Evolutionary conservation across 306 rosid species (phyloP).

Genomic region (Astragalus glycyphyllos): DNA sequence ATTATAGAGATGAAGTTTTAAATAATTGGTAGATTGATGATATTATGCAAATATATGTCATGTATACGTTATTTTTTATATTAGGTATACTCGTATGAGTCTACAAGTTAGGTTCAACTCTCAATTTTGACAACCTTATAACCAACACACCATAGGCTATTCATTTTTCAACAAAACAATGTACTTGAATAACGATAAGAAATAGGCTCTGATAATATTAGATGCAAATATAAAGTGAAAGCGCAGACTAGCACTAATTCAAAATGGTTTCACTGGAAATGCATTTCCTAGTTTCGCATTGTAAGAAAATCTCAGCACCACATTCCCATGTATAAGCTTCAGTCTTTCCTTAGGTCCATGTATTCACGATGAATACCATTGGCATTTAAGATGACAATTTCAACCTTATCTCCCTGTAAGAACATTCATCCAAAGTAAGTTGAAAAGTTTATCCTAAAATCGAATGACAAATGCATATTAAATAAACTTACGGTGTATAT

Average conservation of each 20-base stretch:
- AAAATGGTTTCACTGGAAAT: slow-evolving; percentile 35
- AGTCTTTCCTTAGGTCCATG: slow-evolving; percentile 85
- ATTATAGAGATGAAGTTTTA: too few species aligned
- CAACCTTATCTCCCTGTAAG: slow-evolving; percentile 83
- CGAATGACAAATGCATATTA: neutral
- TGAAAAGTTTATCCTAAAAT: neutral
- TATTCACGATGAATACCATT: slow-evolving; percentile 65
- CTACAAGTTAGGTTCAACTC: too few species aligned
- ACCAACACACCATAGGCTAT: neutral
- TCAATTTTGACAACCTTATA: too few species aligned
- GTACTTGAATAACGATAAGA: neutral
- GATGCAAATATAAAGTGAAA: slow-evolving; percentile 31
- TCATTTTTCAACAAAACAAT: slow-evolving; percentile 1
- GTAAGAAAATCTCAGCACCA: slow-evolving; percentile 14
- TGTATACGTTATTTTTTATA: too few species aligned
- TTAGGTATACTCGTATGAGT: too few species aligned
- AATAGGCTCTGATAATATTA: slow-evolving; percentile 6
- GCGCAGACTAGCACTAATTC: slow-evolving; percentile 20
- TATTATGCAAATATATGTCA: too few species aligned
- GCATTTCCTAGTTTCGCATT: slow-evolving; percentile 34
- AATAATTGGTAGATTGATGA: too few species aligned
- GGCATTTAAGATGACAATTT: slow-evolving; percentile 72
- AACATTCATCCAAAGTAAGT: slow-evolving; percentile 32
- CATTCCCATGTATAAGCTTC: slow-evolving; percentile 30
- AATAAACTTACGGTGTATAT: slow-evolving; percentile 83